Percentiles rank a stretch among this genome's conserved stretches.
Conservation (phyloP, 192 early-diverging fungal genomes). For the Neocallimastix lanati region DNA sequence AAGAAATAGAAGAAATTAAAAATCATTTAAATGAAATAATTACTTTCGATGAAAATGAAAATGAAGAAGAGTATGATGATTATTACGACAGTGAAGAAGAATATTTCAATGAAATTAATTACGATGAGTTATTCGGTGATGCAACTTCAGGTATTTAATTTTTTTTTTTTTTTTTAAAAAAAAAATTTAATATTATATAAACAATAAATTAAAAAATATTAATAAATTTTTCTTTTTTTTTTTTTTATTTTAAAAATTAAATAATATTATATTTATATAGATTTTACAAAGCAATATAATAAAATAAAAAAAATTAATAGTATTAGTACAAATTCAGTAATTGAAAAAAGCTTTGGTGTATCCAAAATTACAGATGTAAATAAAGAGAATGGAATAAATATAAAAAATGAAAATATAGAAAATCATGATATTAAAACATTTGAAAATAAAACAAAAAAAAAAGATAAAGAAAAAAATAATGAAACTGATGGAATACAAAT, state of each 20-base stretch:
- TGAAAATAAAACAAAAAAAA: background rate
- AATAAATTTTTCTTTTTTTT: background rate
- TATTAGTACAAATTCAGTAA: background rate
- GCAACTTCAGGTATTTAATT: slow-evolving; percentile 57
- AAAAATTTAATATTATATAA: slow-evolving; percentile 58
- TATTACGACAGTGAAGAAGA: slow-evolving; percentile 31
- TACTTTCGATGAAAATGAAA: slow-evolving; percentile 7
- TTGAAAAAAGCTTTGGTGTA: background rate
- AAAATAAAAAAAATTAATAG: slow-evolving; percentile 22
- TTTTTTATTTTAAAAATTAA: background rate
- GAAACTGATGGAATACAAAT: slow-evolving; percentile 9
- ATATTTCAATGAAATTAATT: slow-evolving; percentile 44
- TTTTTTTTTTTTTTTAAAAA: too few relatives aligned
- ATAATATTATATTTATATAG: slow-evolving; percentile 14
- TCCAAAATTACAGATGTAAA: slow-evolving; percentile 10
- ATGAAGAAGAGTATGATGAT: slow-evolving; percentile 19
- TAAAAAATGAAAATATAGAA: background rate
- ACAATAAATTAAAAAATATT: slow-evolving; percentile 10
- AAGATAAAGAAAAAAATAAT: background rate
- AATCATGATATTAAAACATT: background rate
- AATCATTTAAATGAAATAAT: background rate
- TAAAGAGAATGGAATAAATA: slow-evolving; percentile 7
- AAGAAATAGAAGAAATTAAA: background rate
- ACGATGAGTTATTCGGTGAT: slow-evolving; percentile 15
- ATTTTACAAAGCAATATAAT: slow-evolving; percentile 91